Conservation (phyloP, 768 basidiomycete species). For the Auricularia heimuer region DNA sequence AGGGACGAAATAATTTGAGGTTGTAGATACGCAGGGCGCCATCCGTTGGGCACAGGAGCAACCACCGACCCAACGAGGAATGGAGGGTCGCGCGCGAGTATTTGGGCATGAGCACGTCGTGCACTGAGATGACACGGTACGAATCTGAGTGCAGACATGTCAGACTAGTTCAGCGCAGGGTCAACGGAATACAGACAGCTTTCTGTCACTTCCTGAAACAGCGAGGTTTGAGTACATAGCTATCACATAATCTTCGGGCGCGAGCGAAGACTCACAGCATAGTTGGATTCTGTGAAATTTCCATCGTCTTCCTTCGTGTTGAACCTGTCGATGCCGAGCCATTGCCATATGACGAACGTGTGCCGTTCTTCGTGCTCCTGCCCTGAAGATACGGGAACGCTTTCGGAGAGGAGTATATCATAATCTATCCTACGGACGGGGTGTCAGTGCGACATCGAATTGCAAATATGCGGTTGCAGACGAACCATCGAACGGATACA, state of each 20-base stretch:
- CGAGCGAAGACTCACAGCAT: conserved; percentile 56
- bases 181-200: conserved; percentile 40
- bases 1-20: conserved; percentile 34
- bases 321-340: conserved; percentile 57
- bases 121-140: conserved; percentile 49
- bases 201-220: conserved; percentile 59
- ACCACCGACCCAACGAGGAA: conserved; percentile 34
- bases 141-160: conserved; percentile 35
- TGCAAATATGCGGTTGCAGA: not conserved
- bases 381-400: conserved; percentile 15
- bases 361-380: conserved; percentile 9
- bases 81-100: conserved; percentile 20
- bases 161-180: not conserved
- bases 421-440: conserved; percentile 37
- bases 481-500: conserved; percentile 54
- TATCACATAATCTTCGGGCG: conserved; percentile 13
- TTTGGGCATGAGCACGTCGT: conserved; percentile 27
- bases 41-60: conserved; percentile 37
- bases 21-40: conserved; percentile 36
- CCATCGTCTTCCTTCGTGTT: conserved; percentile 37
- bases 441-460: not conserved
- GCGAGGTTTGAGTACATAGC: not conserved
- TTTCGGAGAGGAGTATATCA: conserved; percentile 31
- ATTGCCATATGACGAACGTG: conserved; percentile 52
- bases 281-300: conserved; percentile 22